phyloP scores from a whole-genome alignment of 169 alveolate genomes.

The Babesia ovata region DNA sequence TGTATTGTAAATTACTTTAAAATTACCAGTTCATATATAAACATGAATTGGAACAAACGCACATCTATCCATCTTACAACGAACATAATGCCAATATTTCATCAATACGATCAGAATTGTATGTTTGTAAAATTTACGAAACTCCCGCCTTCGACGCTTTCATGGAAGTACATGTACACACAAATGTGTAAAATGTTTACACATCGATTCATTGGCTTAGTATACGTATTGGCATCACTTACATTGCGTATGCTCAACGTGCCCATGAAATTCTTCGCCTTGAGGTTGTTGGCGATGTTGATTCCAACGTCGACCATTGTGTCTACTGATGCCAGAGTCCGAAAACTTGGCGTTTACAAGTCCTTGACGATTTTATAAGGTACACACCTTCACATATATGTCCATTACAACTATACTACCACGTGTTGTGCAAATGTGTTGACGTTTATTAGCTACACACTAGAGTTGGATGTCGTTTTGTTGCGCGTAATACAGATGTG shows the following conservation, averaged over 20 bases:
- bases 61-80: too few relatives aligned
- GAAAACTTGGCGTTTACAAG: too few relatives aligned
- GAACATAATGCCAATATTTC: too few relatives aligned
- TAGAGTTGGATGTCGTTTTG: conserved; percentile 6
- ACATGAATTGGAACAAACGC: too few relatives aligned
- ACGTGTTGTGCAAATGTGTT: background rate
- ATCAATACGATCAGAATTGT: too few relatives aligned
- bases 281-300: conserved; percentile 42
- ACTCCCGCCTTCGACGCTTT: background rate
- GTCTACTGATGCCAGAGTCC: background rate
- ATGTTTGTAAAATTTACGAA: too few relatives aligned
- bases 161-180: background rate
- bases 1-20: too few relatives aligned
- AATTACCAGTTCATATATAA: too few relatives aligned
- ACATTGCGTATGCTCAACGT: conserved; percentile 54
- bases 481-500: background rate
- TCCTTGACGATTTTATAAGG: too few relatives aligned
- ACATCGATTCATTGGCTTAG: background rate
- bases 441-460: conserved; percentile 9
- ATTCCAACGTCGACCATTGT: conserved; percentile 47
- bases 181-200: background rate
- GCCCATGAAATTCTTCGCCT: conserved; percentile 68
- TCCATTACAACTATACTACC: too few relatives aligned
- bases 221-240: conserved; percentile 5
- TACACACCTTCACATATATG: too few relatives aligned